Base-by-base conservation (phyloP, 2,329 filamentous ascomycete genomes). In the Claviceps digitariae region DNA sequence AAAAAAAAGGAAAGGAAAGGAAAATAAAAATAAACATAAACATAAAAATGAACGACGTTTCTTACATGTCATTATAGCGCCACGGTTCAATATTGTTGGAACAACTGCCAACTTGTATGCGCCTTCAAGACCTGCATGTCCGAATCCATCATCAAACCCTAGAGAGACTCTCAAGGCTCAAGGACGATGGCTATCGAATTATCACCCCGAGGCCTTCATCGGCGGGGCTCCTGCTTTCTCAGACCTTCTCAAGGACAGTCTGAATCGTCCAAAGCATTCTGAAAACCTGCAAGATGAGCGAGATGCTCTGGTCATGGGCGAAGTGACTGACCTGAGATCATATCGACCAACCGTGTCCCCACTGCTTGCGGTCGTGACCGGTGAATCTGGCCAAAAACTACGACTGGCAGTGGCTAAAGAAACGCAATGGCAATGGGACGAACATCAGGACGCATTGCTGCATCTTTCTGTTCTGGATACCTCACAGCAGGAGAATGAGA, bases 301-400 rank as follows among this genome's bases (percentile, higher is more conserved):
- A 20, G 57, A 63, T 2, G 52, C 84, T 4, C 69, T 87, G 23
- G 74, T 76, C 2, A 69, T 80, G 29, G 83, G 83, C 1, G 74
- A 78, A 54, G 72, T 81, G 57, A 64, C 69, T 1, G 69, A 79
- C 57, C 56, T 67, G 20, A 70, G 66, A 41, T 59, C 61, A 3
- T 59, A 54, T 29, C 61, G 52, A 34, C 47, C 58, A 34, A 57
- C 54, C 1, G 63, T 61, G 17, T 64, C 65, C 13, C 65, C 69
- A 1, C 64, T 69, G 58, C 70, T 74, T 56, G 78, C 70, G 56
- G 74, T 69, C 60, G 74, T 69, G 5, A 69, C 74, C 2, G 84
- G 84, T n/a, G 72, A 74, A 49, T 74, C 73, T 15, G 78, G 80
- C 1, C 77, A 83, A 57, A 66, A 78, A 1, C 66, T 88, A 10